A percentile compares a stretch with the other conserved stretches of the same genome.
phyloP scores from a whole-genome alignment of 2,329 filamentous ascomycete species.

The Dryadomyces quercivorus region DNA sequence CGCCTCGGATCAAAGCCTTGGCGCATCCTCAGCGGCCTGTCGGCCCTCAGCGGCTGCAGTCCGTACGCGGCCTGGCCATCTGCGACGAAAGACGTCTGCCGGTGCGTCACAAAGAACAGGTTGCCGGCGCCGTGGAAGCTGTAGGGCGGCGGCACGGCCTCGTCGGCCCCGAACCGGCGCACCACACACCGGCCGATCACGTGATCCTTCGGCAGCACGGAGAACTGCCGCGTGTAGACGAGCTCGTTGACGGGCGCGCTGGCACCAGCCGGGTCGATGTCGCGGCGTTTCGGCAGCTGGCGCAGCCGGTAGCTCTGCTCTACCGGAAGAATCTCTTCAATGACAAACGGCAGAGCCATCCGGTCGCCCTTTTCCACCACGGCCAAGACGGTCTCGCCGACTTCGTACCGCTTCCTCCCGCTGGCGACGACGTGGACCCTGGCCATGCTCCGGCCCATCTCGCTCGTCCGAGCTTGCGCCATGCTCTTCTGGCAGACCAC shows the following conservation, averaged over 20 bases:
- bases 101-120: slow-evolving; percentile 47
- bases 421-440: too few relatives aligned
- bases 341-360: background rate
- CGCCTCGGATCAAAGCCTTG: slow-evolving; percentile 42
- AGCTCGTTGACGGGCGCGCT: slow-evolving; percentile 42
- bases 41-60: background rate
- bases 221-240: slow-evolving; percentile 36
- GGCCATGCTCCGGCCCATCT: too few relatives aligned
- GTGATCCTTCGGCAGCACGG: slow-evolving; percentile 21
- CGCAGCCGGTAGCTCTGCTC: too few relatives aligned
- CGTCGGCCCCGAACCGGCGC: slow-evolving; percentile 33
- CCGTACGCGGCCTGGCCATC: too few relatives aligned
- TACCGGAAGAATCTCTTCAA: background rate
- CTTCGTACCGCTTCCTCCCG: background rate
- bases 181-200: slow-evolving; percentile 49
- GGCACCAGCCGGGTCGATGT: slow-evolving; percentile 20
- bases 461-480: too few relatives aligned
- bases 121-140: slow-evolving; percentile 52
- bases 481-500: slow-evolving; percentile 30
- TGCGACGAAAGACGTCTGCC: background rate
- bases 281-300: slow-evolving; percentile 35
- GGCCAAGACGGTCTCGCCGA: background rate
- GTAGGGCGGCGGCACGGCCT: slow-evolving; percentile 50
- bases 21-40: slow-evolving; percentile 20
- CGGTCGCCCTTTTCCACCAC: background rate